Base-by-base conservation (phyloP, 2,329 filamentous ascomycete genomes). In the Aspergillus floridensis region DNA sequence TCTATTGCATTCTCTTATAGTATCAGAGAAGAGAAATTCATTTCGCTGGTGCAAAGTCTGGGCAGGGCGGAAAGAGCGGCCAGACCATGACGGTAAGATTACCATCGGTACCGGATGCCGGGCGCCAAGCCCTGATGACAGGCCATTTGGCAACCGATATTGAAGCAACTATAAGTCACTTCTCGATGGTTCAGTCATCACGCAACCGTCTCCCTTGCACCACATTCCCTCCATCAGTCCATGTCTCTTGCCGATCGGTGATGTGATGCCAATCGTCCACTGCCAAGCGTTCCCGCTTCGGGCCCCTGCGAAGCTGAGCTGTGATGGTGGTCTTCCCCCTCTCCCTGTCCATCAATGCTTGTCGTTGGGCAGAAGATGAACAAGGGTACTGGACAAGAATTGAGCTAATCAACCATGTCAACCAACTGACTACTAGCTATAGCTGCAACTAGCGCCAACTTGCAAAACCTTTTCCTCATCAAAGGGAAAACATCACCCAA, bases 171-270 rank as follows among this genome's bases (percentile, higher is more conserved):
- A 29, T 29, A 29, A 4, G 4, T 8, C 3, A 44, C 3, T 44
- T 44, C 38, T 19, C n/a, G 16, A 16, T 44, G 4, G 19, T 44
- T 44, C 38, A 44, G 32, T 53, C 35, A 53, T 44, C 38, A 44
- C 38, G 38, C 38, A 44, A 44, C 38, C 38, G 5, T 14, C 14
- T 44, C 38, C 38, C 16, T 44, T 44, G 38, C 38, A 44, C 38
- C 16, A 46, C 26, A n/a, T 22, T n/a, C 14, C 31, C 16, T 24
- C 32, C 26, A 55, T 55, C 53, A 55, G 53, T 55, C 53, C 53
- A 55, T 55, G 32, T 24, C 35, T 24, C 32, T 5, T 31, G 52
- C 41, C 19, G 53, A 55, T 55, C 53, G 7, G 6, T 19, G 14
- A 16, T 32, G 16, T 38, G 31, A 47, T 47, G 16, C 38, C 22